Evolutionary conservation across 176 grass and related monocot genomes (phyloP).

Genomic region (Pontederia crassipes): DNA sequence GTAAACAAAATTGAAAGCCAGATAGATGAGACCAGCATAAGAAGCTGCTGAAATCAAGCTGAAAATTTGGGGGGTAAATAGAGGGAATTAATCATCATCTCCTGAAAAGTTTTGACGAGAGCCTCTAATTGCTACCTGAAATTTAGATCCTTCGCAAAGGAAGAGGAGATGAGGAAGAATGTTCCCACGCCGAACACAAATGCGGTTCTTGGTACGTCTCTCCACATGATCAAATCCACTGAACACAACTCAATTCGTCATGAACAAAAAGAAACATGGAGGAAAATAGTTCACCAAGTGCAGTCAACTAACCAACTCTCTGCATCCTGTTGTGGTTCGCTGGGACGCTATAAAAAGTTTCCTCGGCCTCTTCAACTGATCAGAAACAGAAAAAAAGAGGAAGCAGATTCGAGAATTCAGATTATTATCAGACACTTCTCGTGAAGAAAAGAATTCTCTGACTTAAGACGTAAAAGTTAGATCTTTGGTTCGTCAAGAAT

Average conservation of each 20-base stretch:
- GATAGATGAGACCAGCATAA: slow-evolving; percentile 75
- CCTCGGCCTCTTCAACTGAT: slow-evolving; percentile 50
- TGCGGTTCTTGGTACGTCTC: slow-evolving; percentile 75
- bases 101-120: not conserved
- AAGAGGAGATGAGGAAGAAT: slow-evolving; percentile 77
- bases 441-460: not conserved
- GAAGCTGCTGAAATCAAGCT: slow-evolving; percentile 73
- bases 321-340: slow-evolving; percentile 51
- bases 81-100: not conserved
- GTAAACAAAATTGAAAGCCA: slow-evolving; percentile 57
- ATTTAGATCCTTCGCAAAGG: slow-evolving; percentile 73
- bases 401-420: not conserved
- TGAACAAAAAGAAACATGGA: not conserved
- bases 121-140: slow-evolving; percentile 42
- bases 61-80: slow-evolving; percentile 1
- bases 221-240: slow-evolving; percentile 99
- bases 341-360: slow-evolving; percentile 27
- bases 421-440: not conserved
- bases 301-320: slow-evolving; percentile 58
- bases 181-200: slow-evolving; percentile 88
- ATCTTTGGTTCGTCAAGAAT: too few relatives aligned
- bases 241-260: slow-evolving; percentile 2
- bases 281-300: not conserved
- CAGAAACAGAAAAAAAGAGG: not conserved
- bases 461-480: too few relatives aligned